A percentile compares a stretch with the other conserved stretches of the same genome.
Conservation (phyloP, 495 filamentous ascomycete genomes). For the Schizothecium vesticola region DNA sequence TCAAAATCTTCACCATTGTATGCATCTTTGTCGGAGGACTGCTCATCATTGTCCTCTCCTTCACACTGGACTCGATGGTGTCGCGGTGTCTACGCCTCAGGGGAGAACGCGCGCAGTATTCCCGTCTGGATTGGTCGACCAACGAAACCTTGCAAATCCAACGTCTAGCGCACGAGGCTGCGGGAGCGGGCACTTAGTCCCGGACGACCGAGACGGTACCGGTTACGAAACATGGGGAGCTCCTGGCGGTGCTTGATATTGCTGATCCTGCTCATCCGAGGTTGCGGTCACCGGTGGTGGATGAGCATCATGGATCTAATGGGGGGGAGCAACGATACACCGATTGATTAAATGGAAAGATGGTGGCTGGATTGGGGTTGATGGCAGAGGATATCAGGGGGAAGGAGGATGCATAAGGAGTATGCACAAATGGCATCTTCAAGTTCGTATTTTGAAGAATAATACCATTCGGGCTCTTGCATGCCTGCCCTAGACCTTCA, state of each 20-base stretch:
- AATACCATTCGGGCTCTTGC: too few species aligned
- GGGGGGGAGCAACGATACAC: too few species aligned
- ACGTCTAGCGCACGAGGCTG: not conserved
- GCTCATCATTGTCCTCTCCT: conserved; percentile 16
- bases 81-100: not conserved
- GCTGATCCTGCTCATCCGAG: not conserved
- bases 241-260: conserved; percentile 1
- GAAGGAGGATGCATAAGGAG: too few species aligned
- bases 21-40: conserved; percentile 25
- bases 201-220: not conserved
- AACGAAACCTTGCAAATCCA: conserved; percentile 1
- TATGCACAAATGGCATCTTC: too few species aligned
- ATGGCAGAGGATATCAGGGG: too few species aligned
- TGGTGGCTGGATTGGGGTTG: too few species aligned
- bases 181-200: not conserved
- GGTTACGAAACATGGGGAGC: not conserved
- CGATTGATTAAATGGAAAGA: too few species aligned
- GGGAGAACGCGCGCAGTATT: not conserved
- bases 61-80: conserved; percentile 5
- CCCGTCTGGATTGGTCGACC: not conserved
- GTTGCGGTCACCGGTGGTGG: too few species aligned
- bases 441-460: too few species aligned
- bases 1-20: conserved; percentile 14
- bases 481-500: too few species aligned
- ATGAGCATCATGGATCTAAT: too few species aligned